Evolutionary conservation across 345 rosid genomes (phyloP).

Genomic region (Theobroma cacao): DNA sequence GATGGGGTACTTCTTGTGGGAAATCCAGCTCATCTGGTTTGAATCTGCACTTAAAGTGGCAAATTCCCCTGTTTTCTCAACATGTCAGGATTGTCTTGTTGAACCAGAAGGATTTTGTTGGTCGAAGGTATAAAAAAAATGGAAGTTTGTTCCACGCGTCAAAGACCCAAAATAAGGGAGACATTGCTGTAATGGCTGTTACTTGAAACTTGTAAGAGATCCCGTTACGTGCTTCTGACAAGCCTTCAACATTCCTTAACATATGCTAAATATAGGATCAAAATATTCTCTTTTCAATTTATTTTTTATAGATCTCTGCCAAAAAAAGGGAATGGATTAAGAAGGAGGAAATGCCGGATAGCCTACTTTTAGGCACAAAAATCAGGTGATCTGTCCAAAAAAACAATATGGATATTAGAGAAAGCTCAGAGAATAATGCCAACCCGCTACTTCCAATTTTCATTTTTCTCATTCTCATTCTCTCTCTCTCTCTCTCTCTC

Average conservation of each 20-base stretch:
- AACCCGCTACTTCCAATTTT: constrained; percentile 21
- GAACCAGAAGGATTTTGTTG: not conserved
- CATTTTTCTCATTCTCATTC: not conserved
- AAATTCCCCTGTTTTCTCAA: not conserved
- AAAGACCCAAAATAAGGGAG: not conserved
- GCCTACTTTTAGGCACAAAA: constrained; percentile 24
- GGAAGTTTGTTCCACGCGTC: constrained; percentile 4
- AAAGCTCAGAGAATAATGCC: constrained; percentile 27
- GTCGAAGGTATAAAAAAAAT: not conserved
- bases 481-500: not conserved
- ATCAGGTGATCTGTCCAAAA: constrained; percentile 15
- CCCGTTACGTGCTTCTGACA: not conserved
- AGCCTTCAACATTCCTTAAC: not conserved
- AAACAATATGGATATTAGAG: not conserved
- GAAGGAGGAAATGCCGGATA: constrained; percentile 10
- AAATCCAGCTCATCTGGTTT: not conserved
- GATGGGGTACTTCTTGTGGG: not conserved
- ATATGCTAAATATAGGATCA: constrained; percentile 10
- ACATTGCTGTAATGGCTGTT: not conserved
- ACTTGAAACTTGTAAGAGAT: not conserved
- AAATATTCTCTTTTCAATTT: not conserved
- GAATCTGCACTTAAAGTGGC: not conserved
- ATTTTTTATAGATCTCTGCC: not conserved
- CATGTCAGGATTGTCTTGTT: not conserved
- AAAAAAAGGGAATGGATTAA: constrained; percentile 4